These are phyloP conservation scores for Agrocybe chaxingu DNA, from an alignment of 768 basidiomycete species.

Conservation along the genomic window DNA sequence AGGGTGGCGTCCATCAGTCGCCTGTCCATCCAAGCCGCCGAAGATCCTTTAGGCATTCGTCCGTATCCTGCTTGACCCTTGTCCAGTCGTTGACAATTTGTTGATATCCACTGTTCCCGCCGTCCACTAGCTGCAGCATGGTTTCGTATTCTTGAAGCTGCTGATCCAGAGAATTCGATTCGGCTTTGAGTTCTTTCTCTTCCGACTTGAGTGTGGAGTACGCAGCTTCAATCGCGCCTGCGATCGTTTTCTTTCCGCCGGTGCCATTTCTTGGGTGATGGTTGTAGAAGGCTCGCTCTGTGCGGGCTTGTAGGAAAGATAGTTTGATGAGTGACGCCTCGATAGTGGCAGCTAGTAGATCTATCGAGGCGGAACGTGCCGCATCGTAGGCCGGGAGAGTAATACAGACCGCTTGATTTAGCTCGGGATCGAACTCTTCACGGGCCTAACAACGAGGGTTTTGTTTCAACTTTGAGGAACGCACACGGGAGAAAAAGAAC, in stretches of 20 bases:
- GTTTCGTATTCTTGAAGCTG: slow-evolving; percentile 40
- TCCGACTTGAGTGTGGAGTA: slow-evolving; percentile 30
- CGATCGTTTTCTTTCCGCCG: slow-evolving; percentile 21
- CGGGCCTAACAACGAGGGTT: slow-evolving; percentile 5
- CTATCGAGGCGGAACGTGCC: slow-evolving; percentile 30
- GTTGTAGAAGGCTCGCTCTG: slow-evolving; percentile 37
- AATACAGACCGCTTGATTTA: slow-evolving; percentile 7
- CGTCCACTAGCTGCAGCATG: slow-evolving; percentile 40
- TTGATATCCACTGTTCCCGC: slow-evolving; percentile 34
- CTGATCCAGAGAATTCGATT: slow-evolving; percentile 32
- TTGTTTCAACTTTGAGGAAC: neutral
- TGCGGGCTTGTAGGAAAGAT: slow-evolving; percentile 39
- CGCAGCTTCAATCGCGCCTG: slow-evolving; percentile 29
- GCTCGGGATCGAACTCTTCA: slow-evolving; percentile 8
- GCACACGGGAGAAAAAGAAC: neutral
- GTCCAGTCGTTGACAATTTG: slow-evolving; percentile 49
- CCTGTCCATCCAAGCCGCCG: slow-evolving; percentile 50
- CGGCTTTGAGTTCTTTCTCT: slow-evolving; percentile 31
- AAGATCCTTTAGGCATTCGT: slow-evolving; percentile 48
- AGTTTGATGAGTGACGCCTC: slow-evolving; percentile 48
- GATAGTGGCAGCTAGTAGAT: slow-evolving; percentile 40
- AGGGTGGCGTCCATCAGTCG: slow-evolving; percentile 22
- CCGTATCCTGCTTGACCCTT: slow-evolving; percentile 42
- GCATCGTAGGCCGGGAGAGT: slow-evolving; percentile 22
- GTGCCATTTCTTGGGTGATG: slow-evolving; percentile 19